These are phyloP conservation scores for Debaryomyces hansenii DNA, from an alignment of 805 yeast genomes.

Conservation along the genomic window DNA sequence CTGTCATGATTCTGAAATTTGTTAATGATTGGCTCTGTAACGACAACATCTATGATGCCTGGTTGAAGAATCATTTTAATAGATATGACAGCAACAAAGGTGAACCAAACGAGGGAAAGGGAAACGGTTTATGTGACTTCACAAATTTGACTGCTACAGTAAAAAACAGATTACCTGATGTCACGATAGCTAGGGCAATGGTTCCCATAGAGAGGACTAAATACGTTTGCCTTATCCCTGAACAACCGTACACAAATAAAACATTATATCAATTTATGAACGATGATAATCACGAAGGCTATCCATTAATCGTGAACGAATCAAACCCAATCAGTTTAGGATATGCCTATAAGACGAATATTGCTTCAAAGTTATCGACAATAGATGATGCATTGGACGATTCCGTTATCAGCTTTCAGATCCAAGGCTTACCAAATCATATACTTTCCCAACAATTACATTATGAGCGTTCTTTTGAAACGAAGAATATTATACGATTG, in stretches of 20 bases:
- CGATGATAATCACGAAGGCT: constrained; percentile 42
- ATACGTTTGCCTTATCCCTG: constrained; percentile 25
- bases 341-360: constrained; percentile 30
- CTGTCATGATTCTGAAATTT: constrained; percentile 74
- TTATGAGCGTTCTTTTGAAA: constrained; percentile 16
- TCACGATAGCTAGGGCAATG: constrained; percentile 27
- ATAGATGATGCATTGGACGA: constrained; percentile 4
- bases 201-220: constrained; percentile 26
- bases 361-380: constrained; percentile 13
- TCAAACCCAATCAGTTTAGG: constrained; percentile 31
- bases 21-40: constrained; percentile 62
- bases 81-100: neutral
- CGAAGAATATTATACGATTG: constrained; percentile 7
- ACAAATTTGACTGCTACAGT: constrained; percentile 25
- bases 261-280: constrained; percentile 19
- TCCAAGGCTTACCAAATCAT: constrained; percentile 13
- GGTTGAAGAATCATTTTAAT: constrained; percentile 34
- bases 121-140: constrained; percentile 37
- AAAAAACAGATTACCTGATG: constrained; percentile 34
- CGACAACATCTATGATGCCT: constrained; percentile 63
- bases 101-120: constrained; percentile 33
- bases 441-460: constrained; percentile 25
- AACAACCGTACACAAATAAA: constrained; percentile 21
- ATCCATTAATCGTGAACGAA: constrained; percentile 32
- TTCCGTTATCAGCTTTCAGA: constrained; percentile 19